phyloP scores from a whole-genome alignment of 2,329 filamentous ascomycete species.

The Hortaea sp. region DNA sequence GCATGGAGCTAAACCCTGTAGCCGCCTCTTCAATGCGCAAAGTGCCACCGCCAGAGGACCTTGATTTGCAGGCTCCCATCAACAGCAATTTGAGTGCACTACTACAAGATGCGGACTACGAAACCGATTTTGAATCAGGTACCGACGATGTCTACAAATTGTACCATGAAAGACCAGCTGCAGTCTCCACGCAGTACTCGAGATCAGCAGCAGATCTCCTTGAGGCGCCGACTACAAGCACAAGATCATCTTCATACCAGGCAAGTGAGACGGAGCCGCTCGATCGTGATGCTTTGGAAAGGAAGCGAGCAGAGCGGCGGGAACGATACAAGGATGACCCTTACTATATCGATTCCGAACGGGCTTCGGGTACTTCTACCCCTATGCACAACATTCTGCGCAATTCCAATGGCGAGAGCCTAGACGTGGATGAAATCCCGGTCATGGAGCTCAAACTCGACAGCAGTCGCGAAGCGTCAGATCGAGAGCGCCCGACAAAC shows the following conservation, averaged over 20 bases:
- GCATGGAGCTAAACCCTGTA: constrained; percentile 86
- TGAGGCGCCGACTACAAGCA: constrained; percentile 22
- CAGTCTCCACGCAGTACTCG: constrained; percentile 6
- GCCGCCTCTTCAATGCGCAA: constrained; percentile 73
- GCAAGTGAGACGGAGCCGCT: constrained; percentile 44
- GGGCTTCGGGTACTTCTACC: constrained; percentile 53
- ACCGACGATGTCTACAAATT: constrained; percentile 35
- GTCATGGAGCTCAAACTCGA: constrained; percentile 86
- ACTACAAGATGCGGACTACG: constrained; percentile 43
- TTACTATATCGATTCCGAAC: constrained; percentile 65
- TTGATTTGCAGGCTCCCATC: constrained; percentile 75
- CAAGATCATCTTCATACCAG: constrained; percentile 34
- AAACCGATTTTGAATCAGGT: constrained; percentile 31
- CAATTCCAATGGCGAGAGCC: constrained; percentile 59
- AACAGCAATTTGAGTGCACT: constrained; percentile 62
- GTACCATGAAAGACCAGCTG: constrained; percentile 33
- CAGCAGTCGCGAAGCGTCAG: constrained; percentile 9
- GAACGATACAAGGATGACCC: constrained; percentile 88
- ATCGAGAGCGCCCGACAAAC: constrained; percentile 3
- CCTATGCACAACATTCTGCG: constrained; percentile 66
- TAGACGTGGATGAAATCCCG: constrained; percentile 91
- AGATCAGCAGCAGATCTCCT: constrained; percentile 35
- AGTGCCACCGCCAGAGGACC: constrained; percentile 64
- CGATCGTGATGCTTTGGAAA: constrained; percentile 63
- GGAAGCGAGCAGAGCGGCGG: constrained; percentile 62